Conservation (phyloP, 73 alveolate genomes). For the Paramecium octaurelia region DNA sequence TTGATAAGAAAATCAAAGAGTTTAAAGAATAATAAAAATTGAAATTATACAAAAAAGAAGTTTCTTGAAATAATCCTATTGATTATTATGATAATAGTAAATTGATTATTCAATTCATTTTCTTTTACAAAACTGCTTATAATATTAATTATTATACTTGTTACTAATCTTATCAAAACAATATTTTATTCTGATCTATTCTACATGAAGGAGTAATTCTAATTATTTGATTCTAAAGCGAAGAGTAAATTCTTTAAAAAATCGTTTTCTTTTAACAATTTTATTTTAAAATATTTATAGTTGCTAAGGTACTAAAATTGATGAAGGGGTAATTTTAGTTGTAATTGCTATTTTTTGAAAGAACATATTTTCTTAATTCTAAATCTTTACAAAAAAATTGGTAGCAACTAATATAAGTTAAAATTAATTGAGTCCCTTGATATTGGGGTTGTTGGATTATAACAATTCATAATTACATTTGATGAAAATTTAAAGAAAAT, state of each 20-base stretch:
- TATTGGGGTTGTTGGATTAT: neutral
- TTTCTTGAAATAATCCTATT: neutral
- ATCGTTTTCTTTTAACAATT: neutral
- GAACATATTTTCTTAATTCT: neutral
- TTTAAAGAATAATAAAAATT: neutral
- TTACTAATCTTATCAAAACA: no score
- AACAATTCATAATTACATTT: no score
- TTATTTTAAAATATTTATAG: neutral
- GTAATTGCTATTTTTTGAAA: neutral
- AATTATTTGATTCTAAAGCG: neutral
- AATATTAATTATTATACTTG: neutral
- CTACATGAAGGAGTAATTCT: no score
- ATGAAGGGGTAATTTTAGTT: neutral
- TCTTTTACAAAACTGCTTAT: neutral
- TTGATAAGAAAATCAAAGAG: conserved; percentile 31
- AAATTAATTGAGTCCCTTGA: no score
- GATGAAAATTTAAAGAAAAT: neutral
- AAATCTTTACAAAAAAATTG: neutral
- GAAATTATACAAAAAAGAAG: neutral
- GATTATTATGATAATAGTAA: neutral
- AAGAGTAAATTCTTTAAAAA: neutral
- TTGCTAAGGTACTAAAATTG: neutral
- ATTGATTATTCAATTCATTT: neutral
- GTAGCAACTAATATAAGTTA: no score
- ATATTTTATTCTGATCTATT: no score